A percentile compares a stretch with the other conserved stretches of the same genome.
Evolutionary conservation across 1,139 yeast species (phyloP).

Genomic region (Geotrichum australiense): DNA sequence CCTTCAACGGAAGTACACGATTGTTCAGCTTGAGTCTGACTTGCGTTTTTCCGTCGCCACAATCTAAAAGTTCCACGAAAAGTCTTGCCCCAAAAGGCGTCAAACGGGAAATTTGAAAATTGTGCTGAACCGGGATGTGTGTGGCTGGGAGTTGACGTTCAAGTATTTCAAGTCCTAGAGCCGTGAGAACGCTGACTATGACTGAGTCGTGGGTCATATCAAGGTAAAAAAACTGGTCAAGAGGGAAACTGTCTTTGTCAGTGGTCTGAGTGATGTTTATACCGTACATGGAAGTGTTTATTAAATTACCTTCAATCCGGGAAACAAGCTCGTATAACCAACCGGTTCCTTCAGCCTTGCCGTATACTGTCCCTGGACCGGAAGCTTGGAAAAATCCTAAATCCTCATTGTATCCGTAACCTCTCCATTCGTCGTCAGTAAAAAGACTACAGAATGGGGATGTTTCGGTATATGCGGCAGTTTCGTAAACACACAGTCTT

Average conservation of each 20-base stretch:
- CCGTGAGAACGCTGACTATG: conserved; percentile 36
- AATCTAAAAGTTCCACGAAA: conserved; percentile 35
- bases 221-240: conserved; percentile 38
- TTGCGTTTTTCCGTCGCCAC: conserved; percentile 23
- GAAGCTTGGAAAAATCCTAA: conserved; percentile 37
- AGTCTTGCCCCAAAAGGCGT: conserved; percentile 42
- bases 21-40: conserved; percentile 37
- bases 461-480: conserved; percentile 40
- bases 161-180: conserved; percentile 36
- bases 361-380: conserved; percentile 36
- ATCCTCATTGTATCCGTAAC: conserved; percentile 42
- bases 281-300: conserved; percentile 29
- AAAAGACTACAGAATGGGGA: conserved; percentile 45
- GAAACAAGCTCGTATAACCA: conserved; percentile 38
- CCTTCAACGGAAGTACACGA: conserved; percentile 36
- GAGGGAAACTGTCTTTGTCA: conserved; percentile 33
- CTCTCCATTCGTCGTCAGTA: conserved; percentile 45
- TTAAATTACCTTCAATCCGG: conserved; percentile 29
- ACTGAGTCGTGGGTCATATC: conserved; percentile 42
- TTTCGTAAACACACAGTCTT: conserved; percentile 44
- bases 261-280: conserved; percentile 35
- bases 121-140: conserved; percentile 35
- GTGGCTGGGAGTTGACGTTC: conserved; percentile 32
- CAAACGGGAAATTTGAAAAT: conserved; percentile 37
- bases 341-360: conserved; percentile 39